Percentiles rank a stretch among this genome's conserved stretches.
Conservation (phyloP, 2,329 filamentous ascomycete species). For the Epichloe typhina region DNA sequence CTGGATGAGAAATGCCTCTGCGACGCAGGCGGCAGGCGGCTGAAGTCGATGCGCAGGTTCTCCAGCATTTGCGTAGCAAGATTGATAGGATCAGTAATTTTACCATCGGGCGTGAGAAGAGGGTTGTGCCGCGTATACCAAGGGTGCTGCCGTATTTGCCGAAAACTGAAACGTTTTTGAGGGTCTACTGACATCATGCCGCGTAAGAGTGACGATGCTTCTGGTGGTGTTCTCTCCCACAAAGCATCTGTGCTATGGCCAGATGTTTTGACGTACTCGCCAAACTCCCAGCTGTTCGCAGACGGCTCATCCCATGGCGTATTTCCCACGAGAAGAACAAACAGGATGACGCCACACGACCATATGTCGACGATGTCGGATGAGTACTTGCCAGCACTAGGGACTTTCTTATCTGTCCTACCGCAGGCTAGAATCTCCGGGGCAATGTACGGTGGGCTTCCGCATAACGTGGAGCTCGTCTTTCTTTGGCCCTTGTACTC, state of each 20-base stretch:
- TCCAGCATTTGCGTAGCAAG: slow-evolving; percentile 95
- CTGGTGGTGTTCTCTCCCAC: slow-evolving; percentile 65
- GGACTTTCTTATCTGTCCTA: slow-evolving; percentile 30
- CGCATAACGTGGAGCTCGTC: slow-evolving; percentile 77
- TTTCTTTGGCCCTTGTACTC: slow-evolving; percentile 77
- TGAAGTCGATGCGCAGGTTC: slow-evolving; percentile 78
- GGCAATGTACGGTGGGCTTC: slow-evolving; percentile 92
- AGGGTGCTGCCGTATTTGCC: slow-evolving; percentile 77
- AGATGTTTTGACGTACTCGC: slow-evolving; percentile 68
- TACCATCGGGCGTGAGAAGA: slow-evolving; percentile 61
- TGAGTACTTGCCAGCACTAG: slow-evolving; percentile 47
- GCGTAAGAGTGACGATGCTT: slow-evolving; percentile 68
- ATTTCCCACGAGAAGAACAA: slow-evolving; percentile 88
- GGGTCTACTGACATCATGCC: slow-evolving; percentile 86
- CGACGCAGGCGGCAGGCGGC: slow-evolving; percentile 46
- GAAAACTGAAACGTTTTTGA: slow-evolving; percentile 64
- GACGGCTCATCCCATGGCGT: slow-evolving; percentile 97
- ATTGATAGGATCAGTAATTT: slow-evolving; percentile 62
- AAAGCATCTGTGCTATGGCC: slow-evolving; percentile 76
- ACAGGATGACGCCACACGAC: slow-evolving; percentile 97
- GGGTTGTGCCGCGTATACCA: slow-evolving; percentile 84
- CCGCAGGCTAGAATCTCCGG: slow-evolving; percentile 66
- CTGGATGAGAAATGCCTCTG: slow-evolving; percentile 17
- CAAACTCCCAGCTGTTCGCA: slow-evolving; percentile 73
- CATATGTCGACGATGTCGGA: slow-evolving; percentile 84